Conservation (phyloP, 2,329 filamentous ascomycete genomes). For the Huntiella decipiens region DNA sequence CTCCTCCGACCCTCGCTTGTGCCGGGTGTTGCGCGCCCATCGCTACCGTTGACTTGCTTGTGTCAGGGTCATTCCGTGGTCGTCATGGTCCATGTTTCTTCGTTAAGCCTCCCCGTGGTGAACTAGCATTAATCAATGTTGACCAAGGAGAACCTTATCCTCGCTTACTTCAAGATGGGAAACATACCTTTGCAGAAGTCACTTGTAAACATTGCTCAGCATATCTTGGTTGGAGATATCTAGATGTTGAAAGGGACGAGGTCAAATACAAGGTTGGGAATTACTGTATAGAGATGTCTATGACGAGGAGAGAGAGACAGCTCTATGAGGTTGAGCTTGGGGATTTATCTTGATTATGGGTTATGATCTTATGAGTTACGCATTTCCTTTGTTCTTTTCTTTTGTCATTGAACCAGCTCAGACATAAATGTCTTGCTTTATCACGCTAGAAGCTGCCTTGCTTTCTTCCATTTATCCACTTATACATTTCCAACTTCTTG, state of each 20-base stretch:
- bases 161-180: constrained; percentile 40
- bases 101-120: constrained; percentile 23
- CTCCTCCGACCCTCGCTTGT: constrained; percentile 13
- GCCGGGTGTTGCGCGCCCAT: constrained; percentile 20
- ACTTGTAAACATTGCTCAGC: constrained; percentile 34
- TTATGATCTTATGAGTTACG: too few species aligned
- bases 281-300: constrained; percentile 37
- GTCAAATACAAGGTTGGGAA: constrained; percentile 53
- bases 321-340: too few species aligned
- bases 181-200: constrained; percentile 46
- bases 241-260: constrained; percentile 37
- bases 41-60: too few species aligned
- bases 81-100: constrained; percentile 46
- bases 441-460: too few species aligned
- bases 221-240: constrained; percentile 49
- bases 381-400: background rate
- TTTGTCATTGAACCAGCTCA: background rate
- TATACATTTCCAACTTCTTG: too few species aligned
- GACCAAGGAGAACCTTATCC: constrained; percentile 33
- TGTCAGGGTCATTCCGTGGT: constrained; percentile 31
- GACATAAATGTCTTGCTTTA: too few species aligned
- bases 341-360: too few species aligned
- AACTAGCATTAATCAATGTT: constrained; percentile 30
- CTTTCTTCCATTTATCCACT: too few species aligned
- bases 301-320: too few species aligned